Evolutionary conservation across 2,329 filamentous ascomycete genomes (phyloP).

Genomic region (Domatiomyces globalis): DNA sequence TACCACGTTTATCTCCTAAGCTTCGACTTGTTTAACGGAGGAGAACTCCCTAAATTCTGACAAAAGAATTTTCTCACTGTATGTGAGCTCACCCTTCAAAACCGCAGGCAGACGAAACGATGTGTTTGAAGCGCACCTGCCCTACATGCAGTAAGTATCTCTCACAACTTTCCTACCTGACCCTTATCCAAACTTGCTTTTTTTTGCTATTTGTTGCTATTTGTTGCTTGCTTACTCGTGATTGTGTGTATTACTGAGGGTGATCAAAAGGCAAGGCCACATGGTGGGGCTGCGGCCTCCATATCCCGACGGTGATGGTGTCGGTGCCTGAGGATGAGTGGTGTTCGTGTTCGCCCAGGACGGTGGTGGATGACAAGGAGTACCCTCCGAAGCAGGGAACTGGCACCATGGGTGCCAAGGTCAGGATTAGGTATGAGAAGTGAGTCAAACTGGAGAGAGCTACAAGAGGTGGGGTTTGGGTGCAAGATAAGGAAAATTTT

Average conservation of each 20-base stretch:
- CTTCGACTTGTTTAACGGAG: too few relatives aligned
- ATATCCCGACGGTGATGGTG: slow-evolving; percentile 41
- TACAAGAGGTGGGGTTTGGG: background rate
- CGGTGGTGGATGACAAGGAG: slow-evolving; percentile 36
- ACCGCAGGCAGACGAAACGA: slow-evolving; percentile 15
- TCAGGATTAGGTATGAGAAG: background rate
- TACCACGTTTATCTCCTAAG: too few relatives aligned
- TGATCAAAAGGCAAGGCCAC: slow-evolving; percentile 32
- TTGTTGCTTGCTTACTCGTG: background rate
- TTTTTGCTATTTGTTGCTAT: background rate
- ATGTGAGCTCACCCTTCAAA: background rate
- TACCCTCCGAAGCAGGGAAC: slow-evolving; percentile 41
- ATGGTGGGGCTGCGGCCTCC: slow-evolving; percentile 40
- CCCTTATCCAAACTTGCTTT: background rate
- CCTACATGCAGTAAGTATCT: slow-evolving; percentile 34
- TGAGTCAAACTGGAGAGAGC: background rate
- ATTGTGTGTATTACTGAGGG: background rate
- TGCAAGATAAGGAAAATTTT: background rate
- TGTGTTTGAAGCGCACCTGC: slow-evolving; percentile 41
- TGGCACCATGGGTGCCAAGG: slow-evolving; percentile 2
- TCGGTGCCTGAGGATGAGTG: slow-evolving; percentile 35
- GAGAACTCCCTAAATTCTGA: too few relatives aligned
- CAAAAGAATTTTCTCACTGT: too few relatives aligned
- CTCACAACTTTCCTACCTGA: slow-evolving; percentile 1
- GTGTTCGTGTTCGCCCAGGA: slow-evolving; percentile 42